Evolutionary conservation across 768 basidiomycete genomes (phyloP).

Genomic region (Tubosaeta sp.): DNA sequence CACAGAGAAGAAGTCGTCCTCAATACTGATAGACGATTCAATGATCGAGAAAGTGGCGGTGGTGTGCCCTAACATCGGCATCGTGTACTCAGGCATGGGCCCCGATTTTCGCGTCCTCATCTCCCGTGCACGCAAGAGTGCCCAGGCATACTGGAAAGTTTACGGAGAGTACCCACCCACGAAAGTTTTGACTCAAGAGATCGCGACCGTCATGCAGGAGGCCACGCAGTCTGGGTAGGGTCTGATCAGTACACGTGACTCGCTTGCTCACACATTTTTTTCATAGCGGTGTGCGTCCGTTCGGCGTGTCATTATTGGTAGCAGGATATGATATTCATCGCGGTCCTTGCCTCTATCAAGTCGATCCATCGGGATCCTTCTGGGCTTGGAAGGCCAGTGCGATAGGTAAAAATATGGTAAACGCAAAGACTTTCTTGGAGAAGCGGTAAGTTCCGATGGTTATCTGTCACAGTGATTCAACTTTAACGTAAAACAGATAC

Average conservation of each 20-base stretch:
- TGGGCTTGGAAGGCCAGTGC: constrained; percentile 99
- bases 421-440: constrained; percentile 98
- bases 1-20: constrained; percentile 98
- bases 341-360: constrained; percentile 97
- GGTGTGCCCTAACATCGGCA: constrained; percentile 97
- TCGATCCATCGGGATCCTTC: constrained; percentile 97
- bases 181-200: constrained; percentile 92
- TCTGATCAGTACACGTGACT: constrained; percentile 16
- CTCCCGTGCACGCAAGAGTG: constrained; percentile 92
- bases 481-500: constrained; percentile 68
- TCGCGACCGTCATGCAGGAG: constrained; percentile 98
- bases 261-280: constrained; percentile 29
- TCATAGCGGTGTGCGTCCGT: constrained; percentile 95
- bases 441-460: constrained; percentile 68
- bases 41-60: constrained; percentile 97
- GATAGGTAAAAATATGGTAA: constrained; percentile 99
- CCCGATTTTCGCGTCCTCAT: constrained; percentile 97
- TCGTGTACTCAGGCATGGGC: constrained; percentile 99
- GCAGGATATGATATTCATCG: constrained; percentile 94
- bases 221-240: constrained; percentile 97
- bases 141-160: constrained; percentile 99
- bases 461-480: constrained; percentile 16
- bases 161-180: constrained; percentile 98
- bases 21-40: constrained; percentile 95
- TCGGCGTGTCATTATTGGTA: constrained; percentile 93